Conservation (phyloP, 2,329 filamentous ascomycete species). For the Microcera coccophila region DNA sequence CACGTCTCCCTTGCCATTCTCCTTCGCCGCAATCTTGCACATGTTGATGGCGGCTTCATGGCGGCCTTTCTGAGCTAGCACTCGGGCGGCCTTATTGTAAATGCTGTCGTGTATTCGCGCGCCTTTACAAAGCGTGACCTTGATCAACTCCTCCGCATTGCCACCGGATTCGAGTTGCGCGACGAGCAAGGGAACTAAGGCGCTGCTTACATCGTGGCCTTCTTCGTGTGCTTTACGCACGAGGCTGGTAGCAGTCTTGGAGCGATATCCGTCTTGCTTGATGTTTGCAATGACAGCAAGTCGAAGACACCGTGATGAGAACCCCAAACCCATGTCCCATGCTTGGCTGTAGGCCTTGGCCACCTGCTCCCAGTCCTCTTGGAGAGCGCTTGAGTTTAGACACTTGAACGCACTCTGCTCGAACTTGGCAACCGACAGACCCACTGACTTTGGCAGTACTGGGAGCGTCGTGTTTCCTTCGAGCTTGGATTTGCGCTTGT, state of each 20-base stretch:
- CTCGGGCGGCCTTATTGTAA: conserved; percentile 35
- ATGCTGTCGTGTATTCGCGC: conserved; percentile 33
- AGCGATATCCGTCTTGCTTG: conserved; percentile 26
- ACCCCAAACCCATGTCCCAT: conserved; percentile 27
- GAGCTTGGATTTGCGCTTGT: conserved; percentile 19
- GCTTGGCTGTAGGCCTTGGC: conserved; percentile 36
- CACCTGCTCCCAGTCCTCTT: conserved; percentile 30
- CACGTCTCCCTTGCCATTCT: conserved; percentile 35
- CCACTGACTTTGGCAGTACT: conserved; percentile 14
- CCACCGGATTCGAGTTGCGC: conserved; percentile 35
- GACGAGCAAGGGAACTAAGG: conserved; percentile 38
- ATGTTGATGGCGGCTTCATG: conserved; percentile 30
- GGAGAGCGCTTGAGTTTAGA: conserved; percentile 40
- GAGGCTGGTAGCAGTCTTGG: conserved; percentile 34
- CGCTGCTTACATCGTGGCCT: conserved; percentile 41
- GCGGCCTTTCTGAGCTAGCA: conserved; percentile 28
- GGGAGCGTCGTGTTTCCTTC: conserved; percentile 9
- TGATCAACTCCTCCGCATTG: conserved; percentile 24
- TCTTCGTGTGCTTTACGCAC: conserved; percentile 37
- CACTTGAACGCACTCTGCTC: conserved; percentile 22
- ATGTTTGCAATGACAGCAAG: conserved; percentile 46
- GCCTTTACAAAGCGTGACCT: conserved; percentile 25
- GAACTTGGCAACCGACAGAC: conserved; percentile 19
- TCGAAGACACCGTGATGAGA: conserved; percentile 42
- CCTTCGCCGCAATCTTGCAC: conserved; percentile 34